These are phyloP conservation scores for Glaciozyma antarctica DNA, from an alignment of 768 basidiomycete species.

Conservation along the genomic window DNA sequence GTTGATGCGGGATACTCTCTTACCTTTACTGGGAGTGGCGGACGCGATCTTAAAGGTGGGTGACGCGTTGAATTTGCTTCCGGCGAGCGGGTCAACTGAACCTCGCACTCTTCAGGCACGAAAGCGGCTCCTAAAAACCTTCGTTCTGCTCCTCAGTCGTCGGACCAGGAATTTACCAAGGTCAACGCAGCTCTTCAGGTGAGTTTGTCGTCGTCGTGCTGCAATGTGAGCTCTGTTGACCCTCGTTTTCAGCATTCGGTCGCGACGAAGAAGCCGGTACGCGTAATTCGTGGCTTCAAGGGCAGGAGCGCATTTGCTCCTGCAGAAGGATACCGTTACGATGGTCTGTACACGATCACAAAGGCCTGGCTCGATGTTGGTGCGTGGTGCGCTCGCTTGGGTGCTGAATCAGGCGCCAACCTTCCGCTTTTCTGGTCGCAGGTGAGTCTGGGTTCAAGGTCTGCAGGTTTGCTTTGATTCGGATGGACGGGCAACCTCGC, in stretches of 20 bases:
- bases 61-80: neutral
- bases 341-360: constrained; percentile 58
- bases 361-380: constrained; percentile 1
- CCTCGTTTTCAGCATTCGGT: constrained; percentile 63
- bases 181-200: constrained; percentile 1
- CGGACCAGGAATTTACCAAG: constrained; percentile 39
- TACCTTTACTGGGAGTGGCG: constrained; percentile 47
- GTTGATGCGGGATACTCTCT: neutral
- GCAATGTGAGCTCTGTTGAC: no score
- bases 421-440: constrained; percentile 57
- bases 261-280: constrained; percentile 70
- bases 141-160: constrained; percentile 67
- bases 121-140: constrained; percentile 75
- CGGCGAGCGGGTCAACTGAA: neutral
- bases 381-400: neutral
- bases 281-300: constrained; percentile 82
- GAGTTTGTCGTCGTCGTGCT: neutral
- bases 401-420: constrained; percentile 1
- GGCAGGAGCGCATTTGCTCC: constrained; percentile 35
- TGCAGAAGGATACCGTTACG: constrained; percentile 65
- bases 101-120: constrained; percentile 44
- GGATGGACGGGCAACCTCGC: constrained; percentile 13
- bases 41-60: constrained; percentile 64
- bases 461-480: constrained; percentile 74
- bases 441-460: constrained; percentile 52